Conservation (phyloP, 148 eudicot genomes). For the Gaultheria prostrata region DNA sequence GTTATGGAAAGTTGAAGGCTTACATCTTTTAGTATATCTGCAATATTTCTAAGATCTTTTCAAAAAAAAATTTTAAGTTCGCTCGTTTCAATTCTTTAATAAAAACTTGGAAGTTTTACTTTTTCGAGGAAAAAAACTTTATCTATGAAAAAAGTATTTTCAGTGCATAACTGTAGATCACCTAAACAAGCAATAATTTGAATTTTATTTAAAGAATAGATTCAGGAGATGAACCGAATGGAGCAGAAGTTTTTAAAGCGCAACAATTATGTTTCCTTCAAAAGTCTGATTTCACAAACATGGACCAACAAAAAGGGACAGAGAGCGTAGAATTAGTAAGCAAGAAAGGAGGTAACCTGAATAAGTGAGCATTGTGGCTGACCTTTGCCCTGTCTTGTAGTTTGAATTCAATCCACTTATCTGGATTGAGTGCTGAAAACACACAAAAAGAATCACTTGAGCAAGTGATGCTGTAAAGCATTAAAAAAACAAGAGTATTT, state of each 20-base stretch:
- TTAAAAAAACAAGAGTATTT: not conserved
- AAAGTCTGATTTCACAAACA: not conserved
- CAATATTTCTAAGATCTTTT: not conserved
- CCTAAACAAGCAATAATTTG: not conserved
- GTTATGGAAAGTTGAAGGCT: not conserved
- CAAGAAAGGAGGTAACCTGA: constrained; percentile 52
- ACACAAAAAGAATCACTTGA: constrained; percentile 2
- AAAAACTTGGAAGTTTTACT: not conserved
- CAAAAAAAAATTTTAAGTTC: not conserved
- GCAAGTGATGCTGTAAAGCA: not conserved
- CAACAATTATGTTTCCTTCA: not conserved
- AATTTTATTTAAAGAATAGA: not conserved
- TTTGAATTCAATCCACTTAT: constrained; percentile 89
- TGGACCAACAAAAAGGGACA: not conserved
- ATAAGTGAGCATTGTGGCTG: constrained; percentile 89
- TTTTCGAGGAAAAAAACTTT: not conserved
- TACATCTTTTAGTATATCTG: not conserved
- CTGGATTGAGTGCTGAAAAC: constrained; percentile 74
- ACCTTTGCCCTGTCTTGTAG: constrained; percentile 83
- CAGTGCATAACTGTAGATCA: not conserved
- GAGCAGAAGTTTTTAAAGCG: not conserved
- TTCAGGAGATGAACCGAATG: not conserved
- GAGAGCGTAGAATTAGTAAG: not conserved
- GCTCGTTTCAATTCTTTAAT: not conserved
- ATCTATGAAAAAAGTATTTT: not conserved